Conservation (phyloP, 2,329 filamentous ascomycete species). For the Reticulascus tulasneorum region DNA sequence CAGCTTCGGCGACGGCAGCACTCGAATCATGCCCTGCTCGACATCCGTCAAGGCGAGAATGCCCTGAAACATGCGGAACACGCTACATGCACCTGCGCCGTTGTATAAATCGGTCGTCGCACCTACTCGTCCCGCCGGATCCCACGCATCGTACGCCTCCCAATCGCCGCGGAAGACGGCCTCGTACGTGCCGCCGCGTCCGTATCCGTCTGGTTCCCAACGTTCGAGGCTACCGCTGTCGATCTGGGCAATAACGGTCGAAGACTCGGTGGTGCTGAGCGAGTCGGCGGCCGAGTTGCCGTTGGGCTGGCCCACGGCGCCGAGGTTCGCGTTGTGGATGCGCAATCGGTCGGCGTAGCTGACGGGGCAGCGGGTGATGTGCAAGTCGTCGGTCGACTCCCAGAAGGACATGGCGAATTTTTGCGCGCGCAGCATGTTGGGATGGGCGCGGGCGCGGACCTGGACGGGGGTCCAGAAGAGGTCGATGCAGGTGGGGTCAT, state of each 20-base stretch:
- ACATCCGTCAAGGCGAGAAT: constrained; percentile 67
- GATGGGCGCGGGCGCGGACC: constrained; percentile 33
- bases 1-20: constrained; percentile 44
- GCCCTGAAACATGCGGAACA: constrained; percentile 76
- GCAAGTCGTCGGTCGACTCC: constrained; percentile 44
- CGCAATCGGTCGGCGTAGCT: constrained; percentile 59
- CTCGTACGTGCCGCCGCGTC: constrained; percentile 57
- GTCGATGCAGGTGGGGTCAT: constrained; percentile 67
- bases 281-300: constrained; percentile 43
- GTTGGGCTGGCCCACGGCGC: constrained; percentile 7
- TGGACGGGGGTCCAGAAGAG: constrained; percentile 52
- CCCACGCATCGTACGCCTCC: constrained; percentile 75
- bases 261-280: constrained; percentile 29
- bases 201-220: constrained; percentile 64
- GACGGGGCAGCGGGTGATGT: constrained; percentile 44
- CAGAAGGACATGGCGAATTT: constrained; percentile 50
- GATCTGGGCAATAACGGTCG: constrained; percentile 54
- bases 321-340: constrained; percentile 34
- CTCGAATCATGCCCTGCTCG: constrained; percentile 34
- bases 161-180: constrained; percentile 64
- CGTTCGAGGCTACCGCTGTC: constrained; percentile 63
- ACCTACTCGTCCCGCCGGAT: constrained; percentile 59
- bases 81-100: constrained; percentile 66
- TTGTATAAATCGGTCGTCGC: constrained; percentile 68
- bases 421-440: constrained; percentile 33